Base-by-base conservation (phyloP, 768 basidiomycete species). In the Mycena galopus region DNA sequence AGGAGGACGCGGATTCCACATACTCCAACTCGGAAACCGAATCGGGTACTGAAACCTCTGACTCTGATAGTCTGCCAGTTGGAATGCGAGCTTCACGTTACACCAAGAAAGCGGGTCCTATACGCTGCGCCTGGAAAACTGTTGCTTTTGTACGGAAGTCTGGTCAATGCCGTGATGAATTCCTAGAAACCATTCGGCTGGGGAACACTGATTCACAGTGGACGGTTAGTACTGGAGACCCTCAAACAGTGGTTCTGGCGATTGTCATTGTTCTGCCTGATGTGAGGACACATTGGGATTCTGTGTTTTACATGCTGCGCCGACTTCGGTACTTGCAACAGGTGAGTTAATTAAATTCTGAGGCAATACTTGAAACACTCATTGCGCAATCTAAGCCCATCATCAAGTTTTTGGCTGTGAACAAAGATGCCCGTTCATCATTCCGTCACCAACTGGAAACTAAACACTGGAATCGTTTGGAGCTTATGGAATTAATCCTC, bases 401-500 rank as follows among this genome's bases (percentile, higher is more conserved):
- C 19, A 42, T 69, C 17, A 63, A 33, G 37, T 59, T 69, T 51
- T 51, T 74, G 59, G 66, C 65, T 55, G 63, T 51, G 72, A 32
- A 64, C 72, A 53, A 67, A 63, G 60, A 69, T 76, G 69, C 63
- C 12, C 60, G 67, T 27, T n/a, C n/a, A n/a, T 35, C 65, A 58
- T 39, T 57, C 10, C 57, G 61, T 6, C 61, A 75, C 29, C 64
- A 56, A 14, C 47, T 72, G 44, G 64, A 57, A 25, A 63, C 66
- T 50, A n/a, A 64, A 19, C 61, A 78, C n/a, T 76, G 76, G 76
- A 59, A 33, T 29, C 51, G 32, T 21, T 39, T 78, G 50, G 58
- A 74, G 51, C 71, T 77, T 55, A 33, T 77, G 32, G 76, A 77
- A 63, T 25, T 73, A 44, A 71, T 77, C 25, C 44, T 58, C 71